Conservation (phyloP, 2,329 filamentous ascomycete genomes). For the Calonectria hawksworthii region DNA sequence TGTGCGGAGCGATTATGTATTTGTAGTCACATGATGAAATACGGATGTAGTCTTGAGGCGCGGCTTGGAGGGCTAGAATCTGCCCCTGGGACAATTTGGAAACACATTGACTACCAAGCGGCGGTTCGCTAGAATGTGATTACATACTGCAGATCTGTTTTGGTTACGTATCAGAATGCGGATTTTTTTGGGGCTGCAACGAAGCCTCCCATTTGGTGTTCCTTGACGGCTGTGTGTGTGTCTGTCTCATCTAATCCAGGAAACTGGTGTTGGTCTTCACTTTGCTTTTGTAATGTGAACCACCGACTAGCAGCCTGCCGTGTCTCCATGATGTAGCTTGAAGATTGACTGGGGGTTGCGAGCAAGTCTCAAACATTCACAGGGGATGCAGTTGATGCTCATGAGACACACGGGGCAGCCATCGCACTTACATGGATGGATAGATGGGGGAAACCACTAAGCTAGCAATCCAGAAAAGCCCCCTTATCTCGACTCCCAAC, state of each 20-base stretch:
- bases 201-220: background rate
- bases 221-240: background rate
- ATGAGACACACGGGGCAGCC: too few relatives aligned
- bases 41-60: background rate
- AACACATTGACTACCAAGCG: background rate
- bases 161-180: background rate
- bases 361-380: background rate
- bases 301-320: background rate
- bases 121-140: background rate
- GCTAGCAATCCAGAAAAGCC: background rate
- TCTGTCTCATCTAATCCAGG: background rate
- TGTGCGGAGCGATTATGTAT: background rate
- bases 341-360: too few relatives aligned
- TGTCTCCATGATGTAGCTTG: background rate
- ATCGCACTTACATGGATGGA: background rate
- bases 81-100: background rate
- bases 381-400: background rate
- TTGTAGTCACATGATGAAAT: background rate
- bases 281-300: background rate
- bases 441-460: background rate
- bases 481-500: constrained; percentile 17
- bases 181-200: background rate
- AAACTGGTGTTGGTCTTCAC: background rate
- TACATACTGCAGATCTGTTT: background rate
- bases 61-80: background rate